Base-by-base conservation (phyloP, 1,284 basidiomycete genomes). In the Cryptococcus jaspeensis region DNA sequence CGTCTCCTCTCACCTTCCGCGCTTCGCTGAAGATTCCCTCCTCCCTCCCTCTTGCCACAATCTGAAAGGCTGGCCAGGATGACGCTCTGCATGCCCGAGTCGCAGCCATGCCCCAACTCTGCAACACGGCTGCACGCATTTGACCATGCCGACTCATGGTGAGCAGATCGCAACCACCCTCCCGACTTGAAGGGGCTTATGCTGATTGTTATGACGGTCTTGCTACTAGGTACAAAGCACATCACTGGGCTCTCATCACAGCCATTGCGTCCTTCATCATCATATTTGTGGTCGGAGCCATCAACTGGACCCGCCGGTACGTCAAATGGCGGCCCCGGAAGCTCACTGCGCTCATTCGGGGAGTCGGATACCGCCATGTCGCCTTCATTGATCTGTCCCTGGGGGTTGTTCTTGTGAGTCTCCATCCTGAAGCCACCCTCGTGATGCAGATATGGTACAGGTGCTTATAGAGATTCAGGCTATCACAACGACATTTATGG, bases 341-440 rank as follows among this genome's bases (percentile, higher is more conserved):
- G 32, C 11, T 25, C 16, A 46, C 45, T 13, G 45, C 45, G 6
- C n/a, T 35, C 13, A 15, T 32, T 46, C 45, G 45, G n/a, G 45
- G 20, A 7, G 25, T 46, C 45, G 45, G 45, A 12, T 55, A 55
- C 37, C 20, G 36, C 5, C 44, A 48, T 23, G 38, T 55, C 5
- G 44, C 53, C 13, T 49, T 40, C n/a, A 38, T 55, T 25, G 53
- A 49, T 28, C 32, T 55, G 37, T n/a, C 39, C 12, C 41, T 42
- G 20, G 45, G 35, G 23, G 18, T 37, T 35, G 16, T 36, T 16
- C 46, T 42, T n/a, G 53, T 55, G 32, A 48, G 45, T 20, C 15
- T 46, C 13, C 16, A n/a, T n/a, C n/a, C n/a, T n/a, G n/a, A n/a
- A n/a, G n/a, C n/a, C n/a, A n/a, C n/a, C n/a, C n/a, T n/a, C n/a